A percentile compares a stretch with the other conserved stretches of the same genome.
These are phyloP conservation scores for Phaseolus lunatus DNA, from an alignment of 306 rosid species.

Conservation along the genomic window DNA sequence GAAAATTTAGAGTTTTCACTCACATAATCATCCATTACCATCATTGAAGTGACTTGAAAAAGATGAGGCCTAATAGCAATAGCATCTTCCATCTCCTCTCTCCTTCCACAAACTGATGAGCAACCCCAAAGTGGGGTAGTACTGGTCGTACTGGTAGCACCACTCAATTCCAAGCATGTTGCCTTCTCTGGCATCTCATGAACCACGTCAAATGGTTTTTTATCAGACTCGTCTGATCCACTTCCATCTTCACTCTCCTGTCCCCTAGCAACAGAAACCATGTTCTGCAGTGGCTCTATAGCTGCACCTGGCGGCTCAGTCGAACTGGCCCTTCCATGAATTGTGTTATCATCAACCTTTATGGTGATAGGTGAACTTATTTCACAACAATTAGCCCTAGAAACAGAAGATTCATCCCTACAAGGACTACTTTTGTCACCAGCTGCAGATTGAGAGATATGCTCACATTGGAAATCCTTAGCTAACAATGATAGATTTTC, in stretches of 20 bases:
- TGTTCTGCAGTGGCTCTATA: conserved; percentile 42
- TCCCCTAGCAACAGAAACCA: conserved; percentile 43
- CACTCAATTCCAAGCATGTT: conserved; percentile 49
- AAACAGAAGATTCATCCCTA: conserved; percentile 43
- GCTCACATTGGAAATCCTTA: conserved; percentile 35
- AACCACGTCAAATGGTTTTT: conserved; percentile 41
- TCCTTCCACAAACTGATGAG: conserved; percentile 67
- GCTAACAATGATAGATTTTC: conserved; percentile 42
- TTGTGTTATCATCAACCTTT: conserved; percentile 44
- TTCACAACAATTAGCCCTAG: conserved; percentile 36
- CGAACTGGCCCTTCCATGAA: conserved; percentile 27
- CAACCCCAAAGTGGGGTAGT: conserved; percentile 67
- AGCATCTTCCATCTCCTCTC: conserved; percentile 92
- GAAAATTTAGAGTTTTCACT: conserved; percentile 41
- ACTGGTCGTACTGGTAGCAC: neutral
- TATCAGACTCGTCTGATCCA: conserved; percentile 54
- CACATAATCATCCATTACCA: conserved; percentile 53
- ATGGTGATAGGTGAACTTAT: conserved; percentile 20
- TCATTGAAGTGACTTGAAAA: conserved; percentile 56
- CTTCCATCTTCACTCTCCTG: conserved; percentile 52
- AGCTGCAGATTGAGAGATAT: conserved; percentile 39
- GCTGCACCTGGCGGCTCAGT: conserved; percentile 30
- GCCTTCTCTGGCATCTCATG: conserved; percentile 46
- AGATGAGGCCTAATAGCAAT: conserved; percentile 60
- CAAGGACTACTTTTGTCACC: conserved; percentile 25